Evolutionary conservation across 2,329 filamentous ascomycete species (phyloP), one percentile per base, ranked within the genome.

Genomic region (Ramichloridium luteum): DNA sequence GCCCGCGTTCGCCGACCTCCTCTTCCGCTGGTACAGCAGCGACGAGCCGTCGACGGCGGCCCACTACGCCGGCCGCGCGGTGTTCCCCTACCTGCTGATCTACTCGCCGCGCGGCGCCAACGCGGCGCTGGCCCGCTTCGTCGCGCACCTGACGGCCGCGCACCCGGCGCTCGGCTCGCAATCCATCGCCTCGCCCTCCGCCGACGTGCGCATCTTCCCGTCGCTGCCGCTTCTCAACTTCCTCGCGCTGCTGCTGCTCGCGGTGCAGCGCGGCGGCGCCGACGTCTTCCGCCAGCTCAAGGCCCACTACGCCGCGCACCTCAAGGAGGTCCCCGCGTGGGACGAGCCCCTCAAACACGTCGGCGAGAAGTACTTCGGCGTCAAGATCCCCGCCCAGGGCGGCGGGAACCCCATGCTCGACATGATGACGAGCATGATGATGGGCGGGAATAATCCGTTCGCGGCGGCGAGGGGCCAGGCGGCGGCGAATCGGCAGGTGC

Each of bases 391-490:
- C 28, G 72, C 80, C 49, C 84, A 93, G 63, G 80, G 78, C 42
- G 20, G 20, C 20, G 20, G 20, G 8, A 96, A 96, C 57, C 86
- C 86, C 3, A 65, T 98, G 57, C 74, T 96, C 59, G 90, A 98
- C 55, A 96, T 98, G 86, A 92, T 98, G 81, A 86, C 85, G 28
- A 86, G 76, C 40, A 74, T 98, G 67, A 81, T 98, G 50, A 86
- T 86, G 29, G 84, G 84, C 13, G 78, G 75, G 5, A 71, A 68
- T 15, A 66, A 65, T 30, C 66, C 64, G 12, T 70, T 68, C n/a
- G 66, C 57, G 36, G 51, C 57, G 25, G 68, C 60, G 52, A 64
- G 57, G 43, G 61, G 66, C 20, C 62, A 64, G 34, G 59, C 58
- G 17, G 56, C 60, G 28, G 50, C 54, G 25, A 27, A 20, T 15